phyloP scores from a whole-genome alignment of 2,329 filamentous ascomycete genomes.

The Diaporthe amygdali region DNA sequence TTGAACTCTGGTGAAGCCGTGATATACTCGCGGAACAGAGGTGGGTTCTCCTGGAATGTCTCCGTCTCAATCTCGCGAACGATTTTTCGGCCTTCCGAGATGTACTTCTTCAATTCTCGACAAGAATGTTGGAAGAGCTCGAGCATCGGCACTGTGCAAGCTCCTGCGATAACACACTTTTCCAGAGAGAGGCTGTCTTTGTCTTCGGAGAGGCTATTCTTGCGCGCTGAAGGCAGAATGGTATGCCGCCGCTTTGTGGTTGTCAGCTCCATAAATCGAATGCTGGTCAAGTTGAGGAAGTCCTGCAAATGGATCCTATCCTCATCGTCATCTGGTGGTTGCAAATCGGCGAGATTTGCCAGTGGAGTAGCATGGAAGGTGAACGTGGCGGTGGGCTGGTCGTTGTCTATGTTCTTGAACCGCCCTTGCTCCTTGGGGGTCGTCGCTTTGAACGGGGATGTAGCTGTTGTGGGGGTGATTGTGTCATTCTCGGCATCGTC shows the following conservation, averaged over 20 bases:
- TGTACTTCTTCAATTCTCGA: conserved; percentile 95
- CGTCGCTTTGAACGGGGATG: conserved; percentile 55
- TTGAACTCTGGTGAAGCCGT: conserved; percentile 84
- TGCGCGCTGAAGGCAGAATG: conserved; percentile 61
- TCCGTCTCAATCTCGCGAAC: conserved; percentile 90
- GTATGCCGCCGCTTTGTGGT: conserved; percentile 93
- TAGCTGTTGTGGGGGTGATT: conserved; percentile 46
- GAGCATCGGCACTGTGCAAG: conserved; percentile 90
- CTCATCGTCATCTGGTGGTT: conserved; percentile 55
- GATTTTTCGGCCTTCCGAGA: conserved; percentile 87
- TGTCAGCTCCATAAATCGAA: conserved; percentile 98
- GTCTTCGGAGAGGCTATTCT: conserved; percentile 45
- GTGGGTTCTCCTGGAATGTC: conserved; percentile 87
- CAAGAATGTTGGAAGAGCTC: conserved; percentile 96
- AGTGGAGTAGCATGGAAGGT: conserved; percentile 46
- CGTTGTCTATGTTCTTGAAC: conserved; percentile 59
- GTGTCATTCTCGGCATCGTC: conserved; percentile 42
- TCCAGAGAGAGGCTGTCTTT: conserved; percentile 68
- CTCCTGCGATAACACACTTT: conserved; percentile 83
- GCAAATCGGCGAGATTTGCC: conserved; percentile 30
- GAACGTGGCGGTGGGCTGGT: conserved; percentile 48
- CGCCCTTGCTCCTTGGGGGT: conserved; percentile 63
- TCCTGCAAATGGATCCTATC: conserved; percentile 83
- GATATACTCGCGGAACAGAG: conserved; percentile 90
- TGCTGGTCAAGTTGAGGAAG: conserved; percentile 93